Base-by-base conservation (phyloP, 352 stramenopile genomes). In the Globisporangium uncinulatum region DNA sequence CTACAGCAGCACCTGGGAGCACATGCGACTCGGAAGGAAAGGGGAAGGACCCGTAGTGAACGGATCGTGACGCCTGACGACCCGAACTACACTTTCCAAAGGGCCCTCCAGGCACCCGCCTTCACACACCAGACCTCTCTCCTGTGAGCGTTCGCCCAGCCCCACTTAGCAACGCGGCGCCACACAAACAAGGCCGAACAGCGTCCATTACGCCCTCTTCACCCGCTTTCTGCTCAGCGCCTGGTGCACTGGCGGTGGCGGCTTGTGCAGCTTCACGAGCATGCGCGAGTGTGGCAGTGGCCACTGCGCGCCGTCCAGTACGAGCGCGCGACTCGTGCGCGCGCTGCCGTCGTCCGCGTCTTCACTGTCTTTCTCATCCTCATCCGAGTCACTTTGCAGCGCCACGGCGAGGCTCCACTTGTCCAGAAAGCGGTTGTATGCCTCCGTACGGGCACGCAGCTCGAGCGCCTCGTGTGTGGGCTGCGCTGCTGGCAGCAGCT, bases 391-490 rank as follows among this genome's bases (percentile, higher is more conserved):
- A 5, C 39, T n/a, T 13, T 44, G 39, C 10, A 83, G 50, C 6
- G 50, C 47, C 10, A 62, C 71, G 19, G 82, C 63, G 10, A 90
- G 21, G 15, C 62, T 88, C 80, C 80, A 90, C 57, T 80, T 71
- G 52, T 83, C 71, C 66, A 84, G 65, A 52, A 77, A 90, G 9
- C 77, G 66, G 59, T 90, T 90, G 52, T 88, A 90, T 0, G 77
- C 71, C 19, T 67, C 65, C n/a, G 82, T 57, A 7, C 56, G 55
- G 7, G 66, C 80, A 14, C 43, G 62, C 29, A 90, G 24, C 42
- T 76, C 62, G 53, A 88, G 46, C 32, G 50, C 62, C 48, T 74
- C 56, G 61, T 90, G 80, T 15, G 77, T 88, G 50, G 42, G 53
- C n/a, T 42, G 41, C 19, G n/a, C 13, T 29, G 41, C 36, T 11